phyloP scores from a whole-genome alignment of 257 asterid genomes.

The Agastache rugosa region DNA sequence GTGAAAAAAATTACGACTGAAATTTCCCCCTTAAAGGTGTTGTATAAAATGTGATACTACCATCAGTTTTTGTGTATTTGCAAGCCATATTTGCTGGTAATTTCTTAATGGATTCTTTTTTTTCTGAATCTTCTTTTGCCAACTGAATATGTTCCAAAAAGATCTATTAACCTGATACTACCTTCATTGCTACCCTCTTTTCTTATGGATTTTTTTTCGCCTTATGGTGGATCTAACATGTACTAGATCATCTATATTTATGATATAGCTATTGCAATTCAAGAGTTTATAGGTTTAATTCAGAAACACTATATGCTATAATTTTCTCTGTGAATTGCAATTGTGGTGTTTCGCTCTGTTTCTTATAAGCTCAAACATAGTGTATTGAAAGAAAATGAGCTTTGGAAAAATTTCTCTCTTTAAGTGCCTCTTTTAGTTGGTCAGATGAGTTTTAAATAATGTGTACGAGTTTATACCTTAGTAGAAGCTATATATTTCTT shows the following conservation, averaged over 20 bases:
- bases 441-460: background rate
- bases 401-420: too few species aligned
- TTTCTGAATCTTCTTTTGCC: background rate
- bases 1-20: background rate
- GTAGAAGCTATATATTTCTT: background rate
- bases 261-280: constrained; percentile 10
- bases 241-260: constrained; percentile 12
- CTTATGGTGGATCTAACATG: constrained; percentile 17
- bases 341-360: constrained; percentile 7
- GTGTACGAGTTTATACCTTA: constrained; percentile 19
- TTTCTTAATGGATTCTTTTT: background rate
- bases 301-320: background rate
- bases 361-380: constrained; percentile 9
- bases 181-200: constrained; percentile 1
- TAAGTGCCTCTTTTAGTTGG: background rate
- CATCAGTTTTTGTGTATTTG: background rate
- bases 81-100: background rate
- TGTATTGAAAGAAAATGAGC: background rate
- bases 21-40: background rate
- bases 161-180: background rate
- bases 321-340: constrained; percentile 1
- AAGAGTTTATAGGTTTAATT: background rate
- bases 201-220: background rate
- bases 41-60: constrained; percentile 3
- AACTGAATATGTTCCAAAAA: constrained; percentile 10